Evolutionary conservation across 2,329 filamentous ascomycete species (phyloP).

Genomic region (Phialophora macrospora): DNA sequence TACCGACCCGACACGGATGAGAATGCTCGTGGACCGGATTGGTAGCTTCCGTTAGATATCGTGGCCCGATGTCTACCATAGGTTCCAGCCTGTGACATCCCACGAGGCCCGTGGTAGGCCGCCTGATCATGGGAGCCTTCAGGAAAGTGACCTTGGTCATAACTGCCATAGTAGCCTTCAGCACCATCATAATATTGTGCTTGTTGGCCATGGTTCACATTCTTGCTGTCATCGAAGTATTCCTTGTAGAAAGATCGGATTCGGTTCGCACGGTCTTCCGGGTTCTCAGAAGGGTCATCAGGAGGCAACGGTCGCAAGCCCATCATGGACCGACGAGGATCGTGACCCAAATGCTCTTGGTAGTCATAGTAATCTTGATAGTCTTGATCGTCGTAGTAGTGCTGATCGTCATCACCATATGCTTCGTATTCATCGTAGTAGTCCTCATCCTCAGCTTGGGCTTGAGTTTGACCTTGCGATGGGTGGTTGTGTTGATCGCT

Average conservation of each 20-base stretch:
- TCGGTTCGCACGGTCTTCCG: constrained; percentile 90
- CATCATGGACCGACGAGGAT: constrained; percentile 61
- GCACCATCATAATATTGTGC: constrained; percentile 71
- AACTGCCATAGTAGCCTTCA: constrained; percentile 70
- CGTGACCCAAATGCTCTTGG: constrained; percentile 41
- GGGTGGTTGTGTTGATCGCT: constrained; percentile 12
- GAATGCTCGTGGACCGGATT: constrained; percentile 64
- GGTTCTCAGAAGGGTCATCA: constrained; percentile 84
- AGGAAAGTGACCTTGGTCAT: constrained; percentile 44
- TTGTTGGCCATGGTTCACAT: constrained; percentile 71
- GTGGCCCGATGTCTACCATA: constrained; percentile 36
- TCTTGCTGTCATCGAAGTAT: constrained; percentile 82
- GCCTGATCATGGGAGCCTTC: constrained; percentile 45
- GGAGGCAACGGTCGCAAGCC: constrained; percentile 83
- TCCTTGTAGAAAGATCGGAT: constrained; percentile 99
- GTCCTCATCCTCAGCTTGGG: constrained; percentile 11
- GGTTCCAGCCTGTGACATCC: constrained; percentile 49
- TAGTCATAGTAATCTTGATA: constrained; percentile 32
- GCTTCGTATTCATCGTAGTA: constrained; percentile 28
- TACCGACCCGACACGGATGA: constrained; percentile 64
- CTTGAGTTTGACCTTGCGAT: constrained; percentile 7
- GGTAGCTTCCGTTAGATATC: constrained; percentile 46
- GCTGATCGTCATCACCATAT: constrained; percentile 19
- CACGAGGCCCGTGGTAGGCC: constrained; percentile 42
- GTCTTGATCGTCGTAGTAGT: constrained; percentile 21